Evolutionary conservation across 352 stramenopile species (phyloP).

Genomic region (Phytophthora sp.): DNA sequence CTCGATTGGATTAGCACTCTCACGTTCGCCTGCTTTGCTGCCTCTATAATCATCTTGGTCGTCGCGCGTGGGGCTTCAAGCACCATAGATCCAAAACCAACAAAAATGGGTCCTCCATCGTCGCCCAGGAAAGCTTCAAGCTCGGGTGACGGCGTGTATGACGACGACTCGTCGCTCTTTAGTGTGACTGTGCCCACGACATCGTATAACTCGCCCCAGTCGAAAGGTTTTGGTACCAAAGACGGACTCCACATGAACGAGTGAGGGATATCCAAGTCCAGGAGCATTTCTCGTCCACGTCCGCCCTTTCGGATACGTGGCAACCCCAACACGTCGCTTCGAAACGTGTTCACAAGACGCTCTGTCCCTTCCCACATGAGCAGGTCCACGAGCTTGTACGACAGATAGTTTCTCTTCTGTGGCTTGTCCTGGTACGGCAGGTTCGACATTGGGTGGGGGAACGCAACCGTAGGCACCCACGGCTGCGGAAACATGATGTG

Average conservation of each 20-base stretch:
- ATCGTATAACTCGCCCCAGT: slow-evolving; percentile 87
- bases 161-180: slow-evolving; percentile 29
- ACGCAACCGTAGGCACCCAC: slow-evolving; percentile 84
- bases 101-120: slow-evolving; percentile 83
- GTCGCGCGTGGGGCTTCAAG: slow-evolving; percentile 77
- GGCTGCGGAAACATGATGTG: slow-evolving; percentile 94
- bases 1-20: slow-evolving; percentile 89
- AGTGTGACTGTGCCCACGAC: slow-evolving; percentile 84
- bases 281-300: slow-evolving; percentile 48
- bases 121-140: slow-evolving; percentile 60
- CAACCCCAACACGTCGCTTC: slow-evolving; percentile 55
- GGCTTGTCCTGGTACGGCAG: slow-evolving; percentile 69
- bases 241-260: slow-evolving; percentile 88
- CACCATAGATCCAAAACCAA: slow-evolving; percentile 94
- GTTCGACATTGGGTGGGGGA: slow-evolving; percentile 89
- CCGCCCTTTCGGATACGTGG: slow-evolving; percentile 59
- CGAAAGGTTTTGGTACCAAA: slow-evolving; percentile 87
- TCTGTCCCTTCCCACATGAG: slow-evolving; percentile 69
- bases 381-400: slow-evolving; percentile 86
- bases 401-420: slow-evolving; percentile 71
- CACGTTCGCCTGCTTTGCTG: slow-evolving; percentile 53
- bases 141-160: slow-evolving; percentile 55
- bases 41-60: slow-evolving; percentile 84
- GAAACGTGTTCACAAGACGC: slow-evolving; percentile 79
- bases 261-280: slow-evolving; percentile 78